phyloP scores from a whole-genome alignment of 1,284 basidiomycete species.

The Ceratobasidium sp. region DNA sequence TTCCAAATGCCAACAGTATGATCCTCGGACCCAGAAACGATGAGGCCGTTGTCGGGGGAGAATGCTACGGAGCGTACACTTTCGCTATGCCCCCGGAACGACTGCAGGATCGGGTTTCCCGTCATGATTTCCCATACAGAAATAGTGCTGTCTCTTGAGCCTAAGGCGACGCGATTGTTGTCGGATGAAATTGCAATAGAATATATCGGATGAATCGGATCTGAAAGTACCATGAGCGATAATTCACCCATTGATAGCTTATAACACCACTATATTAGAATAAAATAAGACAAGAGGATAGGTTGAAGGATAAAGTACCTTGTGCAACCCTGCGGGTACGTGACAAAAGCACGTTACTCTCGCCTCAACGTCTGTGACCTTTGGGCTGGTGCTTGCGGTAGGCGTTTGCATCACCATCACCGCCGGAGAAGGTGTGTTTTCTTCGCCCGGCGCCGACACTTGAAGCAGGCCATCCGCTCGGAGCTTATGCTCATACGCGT shows the following conservation, averaged over 20 bases:
- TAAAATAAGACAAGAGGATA: no score
- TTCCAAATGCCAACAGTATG: background rate
- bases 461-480: conserved; percentile 1
- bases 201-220: background rate
- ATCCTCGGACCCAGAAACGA: conserved; percentile 2
- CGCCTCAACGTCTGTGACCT: conserved; percentile 2
- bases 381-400: conserved; percentile 6
- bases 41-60: conserved; percentile 7
- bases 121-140: conserved; percentile 3
- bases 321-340: no score
- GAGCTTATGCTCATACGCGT: background rate
- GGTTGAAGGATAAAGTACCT: no score
- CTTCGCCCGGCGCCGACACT: background rate
- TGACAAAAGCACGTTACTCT: conserved; percentile 20
- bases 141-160: background rate
- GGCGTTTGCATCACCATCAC: conserved; percentile 29
- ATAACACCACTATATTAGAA: no score
- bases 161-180: background rate
- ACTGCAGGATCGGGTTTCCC: background rate
- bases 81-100: conserved; percentile 1
- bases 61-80: background rate
- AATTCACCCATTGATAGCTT: no score
- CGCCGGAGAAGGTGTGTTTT: conserved; percentile 12
- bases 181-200: conserved; percentile 2
- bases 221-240: no score